Conservation (phyloP, 2,329 filamentous ascomycete species). For the Fusarium nelsonii region DNA sequence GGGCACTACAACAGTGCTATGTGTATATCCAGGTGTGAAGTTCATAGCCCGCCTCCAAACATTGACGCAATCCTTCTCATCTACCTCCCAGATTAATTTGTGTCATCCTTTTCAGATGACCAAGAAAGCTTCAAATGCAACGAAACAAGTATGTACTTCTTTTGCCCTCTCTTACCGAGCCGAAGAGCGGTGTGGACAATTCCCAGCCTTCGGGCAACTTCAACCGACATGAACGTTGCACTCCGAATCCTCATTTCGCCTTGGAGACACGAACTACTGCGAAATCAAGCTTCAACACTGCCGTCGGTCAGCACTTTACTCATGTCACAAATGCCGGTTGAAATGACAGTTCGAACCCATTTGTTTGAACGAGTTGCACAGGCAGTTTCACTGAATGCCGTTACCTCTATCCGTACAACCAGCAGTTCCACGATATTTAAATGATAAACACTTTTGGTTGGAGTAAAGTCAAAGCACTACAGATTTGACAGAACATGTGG, state of each 20-base stretch:
- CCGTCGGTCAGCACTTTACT: slow-evolving; percentile 7
- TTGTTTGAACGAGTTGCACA: slow-evolving; percentile 27
- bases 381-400: slow-evolving; percentile 30
- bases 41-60: neutral
- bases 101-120: neutral
- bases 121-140: neutral
- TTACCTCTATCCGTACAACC: slow-evolving; percentile 31
- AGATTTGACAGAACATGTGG: slow-evolving; percentile 27
- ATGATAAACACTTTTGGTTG: slow-evolving; percentile 6
- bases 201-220: slow-evolving; percentile 28
- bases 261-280: neutral
- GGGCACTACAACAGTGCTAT: neutral
- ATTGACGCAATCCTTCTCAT: neutral
- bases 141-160: neutral
- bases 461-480: slow-evolving; percentile 3
- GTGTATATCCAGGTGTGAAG: neutral
- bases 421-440: slow-evolving; percentile 15
- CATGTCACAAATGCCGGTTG: slow-evolving; percentile 31
- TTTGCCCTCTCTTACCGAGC: neutral
- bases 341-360: slow-evolving; percentile 4
- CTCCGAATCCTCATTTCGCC: slow-evolving; percentile 8
- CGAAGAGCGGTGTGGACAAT: slow-evolving; percentile 16
- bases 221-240: slow-evolving; percentile 36
- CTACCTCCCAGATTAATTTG: neutral
- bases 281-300: neutral